Evolutionary conservation across 2,329 filamentous ascomycete genomes (phyloP).

Genomic region (Paraphaeosphaeria sporulosa): DNA sequence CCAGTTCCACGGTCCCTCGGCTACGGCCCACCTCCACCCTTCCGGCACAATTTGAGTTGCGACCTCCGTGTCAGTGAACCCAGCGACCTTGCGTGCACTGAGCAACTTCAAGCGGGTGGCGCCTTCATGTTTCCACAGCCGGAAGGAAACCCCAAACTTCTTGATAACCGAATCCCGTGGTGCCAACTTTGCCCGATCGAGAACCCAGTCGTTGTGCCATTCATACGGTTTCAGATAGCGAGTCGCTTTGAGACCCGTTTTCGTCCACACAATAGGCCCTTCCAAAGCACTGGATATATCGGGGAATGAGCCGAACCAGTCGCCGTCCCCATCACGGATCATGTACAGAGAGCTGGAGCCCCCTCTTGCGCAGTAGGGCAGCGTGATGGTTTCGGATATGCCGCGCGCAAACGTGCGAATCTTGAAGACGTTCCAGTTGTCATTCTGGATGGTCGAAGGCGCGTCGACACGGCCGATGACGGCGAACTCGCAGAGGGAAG

Average conservation of each 20-base stretch:
- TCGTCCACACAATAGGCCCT: constrained; percentile 16
- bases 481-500: constrained; percentile 17
- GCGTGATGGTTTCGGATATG: constrained; percentile 15
- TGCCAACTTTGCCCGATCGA: constrained; percentile 12
- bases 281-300: constrained; percentile 19
- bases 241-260: constrained; percentile 5
- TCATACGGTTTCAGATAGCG: background rate
- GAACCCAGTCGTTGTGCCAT: constrained; percentile 9
- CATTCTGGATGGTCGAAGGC: constrained; percentile 4
- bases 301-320: constrained; percentile 22
- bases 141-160: constrained; percentile 23
- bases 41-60: constrained; percentile 13
- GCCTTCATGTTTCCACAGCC: constrained; percentile 23
- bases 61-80: constrained; percentile 15
- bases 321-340: constrained; percentile 21
- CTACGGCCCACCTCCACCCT: constrained; percentile 20
- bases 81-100: constrained; percentile 8
- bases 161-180: constrained; percentile 15
- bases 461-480: constrained; percentile 22
- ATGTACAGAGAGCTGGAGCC: constrained; percentile 25
- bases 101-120: constrained; percentile 14
- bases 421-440: constrained; percentile 25
- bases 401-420: constrained; percentile 11
- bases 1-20: constrained; percentile 20
- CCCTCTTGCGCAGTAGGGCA: constrained; percentile 24